These are phyloP conservation scores for Xylariaceae sp. DNA, from an alignment of 2,329 filamentous ascomycete species.

Conservation along the genomic window DNA sequence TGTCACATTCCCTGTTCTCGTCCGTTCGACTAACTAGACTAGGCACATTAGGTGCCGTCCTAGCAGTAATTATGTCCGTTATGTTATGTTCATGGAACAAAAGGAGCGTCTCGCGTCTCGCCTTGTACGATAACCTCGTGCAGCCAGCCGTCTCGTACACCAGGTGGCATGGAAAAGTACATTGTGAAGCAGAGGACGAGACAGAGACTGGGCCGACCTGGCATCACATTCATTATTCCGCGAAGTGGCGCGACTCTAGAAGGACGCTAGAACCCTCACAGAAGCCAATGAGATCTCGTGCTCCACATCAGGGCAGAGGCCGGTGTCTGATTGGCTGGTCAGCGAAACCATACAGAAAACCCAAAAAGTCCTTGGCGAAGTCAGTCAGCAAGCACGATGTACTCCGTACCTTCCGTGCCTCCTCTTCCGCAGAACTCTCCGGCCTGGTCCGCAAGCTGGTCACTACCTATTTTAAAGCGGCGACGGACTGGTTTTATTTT, in stretches of 20 bases:
- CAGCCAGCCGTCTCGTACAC: neutral
- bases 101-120: neutral
- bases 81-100: neutral
- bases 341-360: neutral
- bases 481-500: too few relatives aligned
- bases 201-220: neutral
- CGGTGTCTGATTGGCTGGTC: neutral
- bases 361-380: neutral
- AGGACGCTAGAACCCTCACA: conserved; percentile 34
- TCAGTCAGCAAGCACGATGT: too few relatives aligned
- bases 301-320: conserved; percentile 18
- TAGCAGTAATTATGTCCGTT: neutral
- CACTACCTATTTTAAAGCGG: too few relatives aligned
- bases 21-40: neutral
- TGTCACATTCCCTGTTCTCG: neutral
- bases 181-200: neutral
- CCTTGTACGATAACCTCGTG: neutral
- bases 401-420: neutral
- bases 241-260: conserved; percentile 32
- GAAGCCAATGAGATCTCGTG: conserved; percentile 28
- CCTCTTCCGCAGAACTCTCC: neutral
- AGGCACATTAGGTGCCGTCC: neutral
- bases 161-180: neutral
- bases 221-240: neutral
- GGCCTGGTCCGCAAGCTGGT: neutral